Base-by-base conservation (phyloP, 805 yeast species). In the Ogataea naganishii region DNA sequence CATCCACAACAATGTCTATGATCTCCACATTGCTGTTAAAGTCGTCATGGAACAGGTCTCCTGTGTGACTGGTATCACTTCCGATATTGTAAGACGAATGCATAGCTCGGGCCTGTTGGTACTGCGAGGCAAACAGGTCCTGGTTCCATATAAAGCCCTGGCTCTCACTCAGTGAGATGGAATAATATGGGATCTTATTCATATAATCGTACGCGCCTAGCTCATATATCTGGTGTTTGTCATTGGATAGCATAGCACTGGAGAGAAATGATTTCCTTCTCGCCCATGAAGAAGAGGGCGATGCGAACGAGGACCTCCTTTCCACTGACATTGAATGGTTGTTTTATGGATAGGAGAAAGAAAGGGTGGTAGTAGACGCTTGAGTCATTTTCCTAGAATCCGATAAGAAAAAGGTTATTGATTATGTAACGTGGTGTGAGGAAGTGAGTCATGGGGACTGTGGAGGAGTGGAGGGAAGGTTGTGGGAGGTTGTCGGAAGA, bases 81-180 rank as follows among this genome's bases (percentile, higher is more conserved):
- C n/a, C n/a, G n/a, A n/a, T n/a, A n/a, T n/a, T n/a, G n/a, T n/a
- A n/a, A n/a, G n/a, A n/a, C n/a, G n/a, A n/a, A n/a, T n/a, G n/a
- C n/a, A n/a, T n/a, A 1, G 64, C 65, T 27, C 63, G 51, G 26
- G 52, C 56, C 34, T 80, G 88, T 44, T 77, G 82, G 47, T 73
- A 75, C 18, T 77, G 75, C 2, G 77, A 62, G 3, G 85, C 88
- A 62, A 79, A 80, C 26, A 79, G 53, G 43, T 80, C 88, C 45
- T 80, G 88, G 47, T 80, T 80, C 72, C 84, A 80, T 3, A 70
- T 53, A 43, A 80, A 80, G 3, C 92, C 92, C 46, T 80, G 88
- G 19, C 79, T 68, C 43, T 78, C 80, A 15, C 61, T 63, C 23
- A 76, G 54, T 11, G 70, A 62, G 21, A 76, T 60, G 11, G 65